Percentiles rank a stretch among this genome's conserved stretches.
Conservation (phyloP, 192 early-diverging fungal genomes). For the Linnemannia exigua region DNA sequence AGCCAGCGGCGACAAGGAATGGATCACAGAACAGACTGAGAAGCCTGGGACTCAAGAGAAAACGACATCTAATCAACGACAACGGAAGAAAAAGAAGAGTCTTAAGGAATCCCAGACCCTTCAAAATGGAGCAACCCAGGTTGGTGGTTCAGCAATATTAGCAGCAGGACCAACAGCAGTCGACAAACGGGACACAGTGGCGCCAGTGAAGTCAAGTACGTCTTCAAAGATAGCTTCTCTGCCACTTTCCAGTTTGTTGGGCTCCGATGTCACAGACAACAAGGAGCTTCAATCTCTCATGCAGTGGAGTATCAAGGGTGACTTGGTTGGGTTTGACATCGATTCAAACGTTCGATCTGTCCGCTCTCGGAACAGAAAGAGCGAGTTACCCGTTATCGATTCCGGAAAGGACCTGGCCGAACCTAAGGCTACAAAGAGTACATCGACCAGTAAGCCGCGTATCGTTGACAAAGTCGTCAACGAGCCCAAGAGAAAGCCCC, state of each 20-base stretch:
- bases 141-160: neutral
- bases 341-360: slow-evolving; percentile 4
- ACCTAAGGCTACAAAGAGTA: neutral
- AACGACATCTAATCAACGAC: neutral
- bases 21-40: neutral
- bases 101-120: neutral
- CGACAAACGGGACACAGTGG: neutral
- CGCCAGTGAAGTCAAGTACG: neutral
- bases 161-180: neutral
- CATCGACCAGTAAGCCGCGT: neutral
- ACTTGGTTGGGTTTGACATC: slow-evolving; percentile 1
- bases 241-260: neutral
- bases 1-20: neutral
- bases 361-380: slow-evolving; percentile 17
- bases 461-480: neutral
- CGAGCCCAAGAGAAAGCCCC: neutral
- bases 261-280: neutral
- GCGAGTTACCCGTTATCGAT: neutral
- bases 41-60: neutral
- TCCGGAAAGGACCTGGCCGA: no score
- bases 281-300: slow-evolving; percentile 13
- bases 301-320: slow-evolving; percentile 24
- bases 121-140: neutral
- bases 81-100: neutral
- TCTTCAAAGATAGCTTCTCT: neutral